A percentile compares a stretch with the other conserved stretches of the same genome.
phyloP scores from a whole-genome alignment of 345 rosid species.

The Acer yangbiense region DNA sequence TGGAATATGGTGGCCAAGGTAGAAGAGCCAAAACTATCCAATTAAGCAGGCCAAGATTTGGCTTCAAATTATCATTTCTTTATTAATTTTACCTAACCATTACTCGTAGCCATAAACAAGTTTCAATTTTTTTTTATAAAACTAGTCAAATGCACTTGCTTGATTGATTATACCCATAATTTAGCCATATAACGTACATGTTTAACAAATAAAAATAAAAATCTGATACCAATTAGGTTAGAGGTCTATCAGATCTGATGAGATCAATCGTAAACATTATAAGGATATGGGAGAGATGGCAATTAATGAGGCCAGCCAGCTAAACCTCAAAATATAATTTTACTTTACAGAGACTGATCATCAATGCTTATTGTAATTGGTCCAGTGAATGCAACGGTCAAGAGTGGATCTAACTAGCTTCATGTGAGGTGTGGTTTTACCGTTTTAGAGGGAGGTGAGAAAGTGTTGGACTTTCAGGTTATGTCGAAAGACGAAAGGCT shows the following conservation, averaged over 20 bases:
- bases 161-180: neutral
- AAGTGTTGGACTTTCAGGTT: slow-evolving; percentile 15
- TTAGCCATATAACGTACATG: neutral
- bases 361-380: neutral
- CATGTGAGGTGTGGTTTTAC: neutral
- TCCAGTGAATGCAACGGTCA: neutral
- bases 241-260: no score
- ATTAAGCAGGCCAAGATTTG: slow-evolving; percentile 3
- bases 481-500: neutral
- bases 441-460: neutral
- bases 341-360: neutral
- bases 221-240: no score
- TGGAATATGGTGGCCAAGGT: slow-evolving; percentile 15
- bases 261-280: no score
- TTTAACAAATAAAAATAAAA: no score
- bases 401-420: neutral
- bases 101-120: neutral
- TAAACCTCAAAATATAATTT: neutral
- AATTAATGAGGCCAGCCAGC: neutral
- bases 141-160: neutral
- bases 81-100: neutral
- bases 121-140: neutral
- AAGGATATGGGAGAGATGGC: no score
- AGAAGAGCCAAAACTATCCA: slow-evolving; percentile 10
- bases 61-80: neutral